Conservation (phyloP, 1,284 basidiomycete genomes). For the Boletellus deceptivus region DNA sequence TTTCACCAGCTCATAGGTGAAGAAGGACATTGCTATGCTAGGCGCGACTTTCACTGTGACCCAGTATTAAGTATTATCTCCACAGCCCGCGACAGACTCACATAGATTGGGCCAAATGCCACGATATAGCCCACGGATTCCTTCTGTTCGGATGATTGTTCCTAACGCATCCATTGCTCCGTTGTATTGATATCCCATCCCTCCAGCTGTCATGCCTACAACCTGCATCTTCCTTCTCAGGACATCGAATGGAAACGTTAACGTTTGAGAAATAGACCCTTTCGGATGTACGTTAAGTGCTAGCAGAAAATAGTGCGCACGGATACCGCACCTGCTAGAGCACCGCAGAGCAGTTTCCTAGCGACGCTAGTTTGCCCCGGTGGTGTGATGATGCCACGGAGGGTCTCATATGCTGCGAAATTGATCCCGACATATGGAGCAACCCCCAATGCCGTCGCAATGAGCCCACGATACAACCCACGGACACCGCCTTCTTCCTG, state of each 20-base stretch:
- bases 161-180: slow-evolving; percentile 78
- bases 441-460: slow-evolving; percentile 88
- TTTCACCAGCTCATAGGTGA: slow-evolving; percentile 71
- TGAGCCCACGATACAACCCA: slow-evolving; percentile 84
- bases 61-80: slow-evolving; percentile 5
- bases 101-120: slow-evolving; percentile 91
- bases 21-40: slow-evolving; percentile 87
- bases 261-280: slow-evolving; percentile 86
- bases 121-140: slow-evolving; percentile 74
- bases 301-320: slow-evolving; percentile 1
- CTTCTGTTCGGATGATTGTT: slow-evolving; percentile 73
- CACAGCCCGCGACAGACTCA: slow-evolving; percentile 44
- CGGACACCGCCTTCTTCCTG: slow-evolving; percentile 87
- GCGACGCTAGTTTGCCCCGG: slow-evolving; percentile 64
- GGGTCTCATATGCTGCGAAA: slow-evolving; percentile 76
- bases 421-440: slow-evolving; percentile 92
- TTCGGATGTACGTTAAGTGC: slow-evolving; percentile 12
- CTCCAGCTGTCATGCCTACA: slow-evolving; percentile 72
- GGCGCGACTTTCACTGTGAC: slow-evolving; percentile 81
- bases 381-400: slow-evolving; percentile 71
- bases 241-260: slow-evolving; percentile 97
- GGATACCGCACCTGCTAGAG: slow-evolving; percentile 59
- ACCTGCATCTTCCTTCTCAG: slow-evolving; percentile 95
- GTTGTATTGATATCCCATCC: slow-evolving; percentile 64
- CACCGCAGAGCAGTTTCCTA: slow-evolving; percentile 73